Evolutionary conservation across 2,329 filamentous ascomycete species (phyloP), one percentile per base, ranked within the genome.

Genomic region (Colletotrichum cereale): DNA sequence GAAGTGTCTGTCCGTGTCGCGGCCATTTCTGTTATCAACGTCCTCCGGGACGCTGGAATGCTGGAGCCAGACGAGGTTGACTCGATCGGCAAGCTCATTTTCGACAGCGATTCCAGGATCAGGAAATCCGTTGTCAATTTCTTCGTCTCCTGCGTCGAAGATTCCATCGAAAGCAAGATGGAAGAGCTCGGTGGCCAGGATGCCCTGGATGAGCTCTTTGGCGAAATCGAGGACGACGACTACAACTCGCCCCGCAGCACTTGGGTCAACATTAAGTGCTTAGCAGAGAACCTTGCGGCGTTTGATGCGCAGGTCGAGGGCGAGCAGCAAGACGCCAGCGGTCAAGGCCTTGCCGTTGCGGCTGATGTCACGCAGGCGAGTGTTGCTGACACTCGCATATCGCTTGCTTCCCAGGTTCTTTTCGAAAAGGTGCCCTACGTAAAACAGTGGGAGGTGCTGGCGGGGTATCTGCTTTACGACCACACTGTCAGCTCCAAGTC

Each of bases 31-130:
- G 88, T 97, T 50, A 90, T 98, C 24, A 93, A 97, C 75, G 87
- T 92, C 31, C 87, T 99, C 67, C 91, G 96, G 66, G 91, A 94
- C 73, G 92, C 92, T 7, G 96, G 95, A 31, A 89, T 98, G 80
- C 87, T 99, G 2, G 95, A 98, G 76, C 95, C 96, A 0, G 90
- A 93, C 75, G 96, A 99, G 79, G 92, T 99, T 70, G 96, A 98
- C 79, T 88, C 91, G 4, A 90, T 98, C 57, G 95, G 95, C 52
- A 92, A 92, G 77, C 87, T 98, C 44, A 91, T 98, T 14, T 98
- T 97, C 77, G 96, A 99, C 77, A 88, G 91, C 1, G 96, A 98
- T 77, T 83, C 91, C 8, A 90, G 92, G 74, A 92, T 98, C 40
- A 93, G 96, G 66, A 97, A 95, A 82, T 92, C 96, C 2, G 93